phyloP scores from a whole-genome alignment of 148 eudicot species.

The Camellia sinensis region DNA sequence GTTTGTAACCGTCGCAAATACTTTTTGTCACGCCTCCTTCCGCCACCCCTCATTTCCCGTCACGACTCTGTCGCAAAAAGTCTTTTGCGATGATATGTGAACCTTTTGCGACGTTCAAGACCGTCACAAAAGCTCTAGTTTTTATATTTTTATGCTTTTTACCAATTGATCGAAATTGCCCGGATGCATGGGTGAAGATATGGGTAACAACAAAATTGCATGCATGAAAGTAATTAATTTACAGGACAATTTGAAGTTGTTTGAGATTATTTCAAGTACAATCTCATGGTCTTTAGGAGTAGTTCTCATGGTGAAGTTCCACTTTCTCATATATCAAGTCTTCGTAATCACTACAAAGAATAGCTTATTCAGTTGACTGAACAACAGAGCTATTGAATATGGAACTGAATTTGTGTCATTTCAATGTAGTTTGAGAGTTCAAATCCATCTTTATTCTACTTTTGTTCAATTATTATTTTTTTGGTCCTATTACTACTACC shows the following conservation, averaged over 20 bases:
- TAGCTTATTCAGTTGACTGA: neutral
- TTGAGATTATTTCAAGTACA: neutral
- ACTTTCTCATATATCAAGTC: too few relatives aligned
- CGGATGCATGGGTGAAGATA: too few relatives aligned
- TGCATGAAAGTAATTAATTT: neutral
- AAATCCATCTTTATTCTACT: neutral
- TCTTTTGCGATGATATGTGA: too few relatives aligned
- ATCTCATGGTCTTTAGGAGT: neutral
- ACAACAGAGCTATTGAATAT: neutral
- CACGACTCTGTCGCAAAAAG: too few relatives aligned
- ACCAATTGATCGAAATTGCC: too few relatives aligned
- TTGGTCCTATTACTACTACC: neutral
- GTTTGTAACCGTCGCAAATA: too few relatives aligned
- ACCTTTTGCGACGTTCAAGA: too few relatives aligned
- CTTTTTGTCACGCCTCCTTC: too few relatives aligned
- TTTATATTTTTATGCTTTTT: too few relatives aligned
- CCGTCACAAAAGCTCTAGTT: too few relatives aligned
- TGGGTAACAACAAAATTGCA: neutral
- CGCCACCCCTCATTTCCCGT: too few relatives aligned
- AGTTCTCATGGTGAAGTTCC: neutral
- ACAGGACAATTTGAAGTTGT: neutral
- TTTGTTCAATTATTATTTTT: neutral
- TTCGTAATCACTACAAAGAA: neutral
- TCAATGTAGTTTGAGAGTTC: neutral
- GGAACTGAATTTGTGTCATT: neutral